phyloP scores from a whole-genome alignment of 805 yeast genomes.

The Candida quercuum region DNA sequence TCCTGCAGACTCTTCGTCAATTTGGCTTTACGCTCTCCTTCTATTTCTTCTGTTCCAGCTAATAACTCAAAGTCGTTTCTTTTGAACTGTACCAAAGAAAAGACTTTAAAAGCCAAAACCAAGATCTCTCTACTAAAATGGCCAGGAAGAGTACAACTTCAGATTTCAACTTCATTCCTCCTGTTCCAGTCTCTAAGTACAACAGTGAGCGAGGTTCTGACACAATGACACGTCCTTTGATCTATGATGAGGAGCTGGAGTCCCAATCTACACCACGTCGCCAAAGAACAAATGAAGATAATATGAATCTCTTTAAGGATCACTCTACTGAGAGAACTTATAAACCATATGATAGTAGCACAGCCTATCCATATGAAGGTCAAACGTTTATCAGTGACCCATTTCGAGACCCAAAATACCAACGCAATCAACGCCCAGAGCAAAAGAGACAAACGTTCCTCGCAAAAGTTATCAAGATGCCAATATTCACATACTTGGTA shows the following conservation, averaged over 20 bases:
- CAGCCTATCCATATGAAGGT: background rate
- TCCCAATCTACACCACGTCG: no score
- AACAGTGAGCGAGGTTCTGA: background rate
- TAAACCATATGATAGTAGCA: background rate
- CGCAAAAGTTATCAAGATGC: constrained; percentile 1
- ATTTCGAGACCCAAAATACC: background rate
- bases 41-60: no score
- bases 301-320: no score
- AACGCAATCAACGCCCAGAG: background rate
- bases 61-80: no score
- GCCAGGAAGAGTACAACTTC: background rate
- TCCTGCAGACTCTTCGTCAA: no score
- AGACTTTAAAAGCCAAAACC: no score
- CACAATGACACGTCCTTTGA: background rate
- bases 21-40: no score
- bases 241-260: background rate
- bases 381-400: background rate
- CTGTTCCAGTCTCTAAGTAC: background rate
- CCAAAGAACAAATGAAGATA: background rate
- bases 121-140: no score
- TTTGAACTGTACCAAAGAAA: no score
- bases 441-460: background rate
- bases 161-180: background rate
- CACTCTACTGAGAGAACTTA: background rate
- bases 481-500: constrained; percentile 12